Evolutionary conservation across 179 eudicot genomes (phyloP), one percentile per base, ranked within the genome.

Genomic region (Carnegiea gigantea): DNA sequence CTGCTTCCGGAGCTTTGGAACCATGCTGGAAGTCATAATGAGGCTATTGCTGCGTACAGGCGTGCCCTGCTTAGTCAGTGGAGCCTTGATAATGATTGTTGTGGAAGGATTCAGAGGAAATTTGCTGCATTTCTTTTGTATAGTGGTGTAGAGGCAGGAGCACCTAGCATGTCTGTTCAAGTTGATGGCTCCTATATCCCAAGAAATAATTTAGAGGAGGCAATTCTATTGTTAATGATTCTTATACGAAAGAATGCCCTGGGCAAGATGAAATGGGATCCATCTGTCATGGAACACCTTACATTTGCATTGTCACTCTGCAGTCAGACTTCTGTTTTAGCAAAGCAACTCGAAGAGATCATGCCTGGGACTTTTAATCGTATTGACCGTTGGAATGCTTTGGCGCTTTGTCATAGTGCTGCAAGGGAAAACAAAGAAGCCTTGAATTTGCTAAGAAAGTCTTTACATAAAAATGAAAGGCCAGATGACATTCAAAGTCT

Each of bases 1-100:
- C 86, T 88, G 67, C 87, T 88, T 79, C 90, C 90, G 21, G 90
- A 88, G 80, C 88, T 88, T 44, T 86, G 88, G 88, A 85, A 83
- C 76, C 89, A 85, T 44, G 86, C 88, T 70, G 89, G 89, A 70
- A 77, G 60, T 62, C 86, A 85, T 75, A 80, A 79, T 78, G 90
- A 88, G 78, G 88, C 89, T 75, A 85, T 88, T 80, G 80, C 76
- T 80, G 88, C 90, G 33, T 88, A 85, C 74, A 88, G 90, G 76
- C 90, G 89, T 73, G 90, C 90, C 54, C 88, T 88, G n/a, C 90
- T 88, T 49, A 85, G 89, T 85, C 90, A 86, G 62, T 88, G 90
- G 90, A 86, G 83, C 74, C 86, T 88, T 78, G 88, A 88, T 64
- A 88, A 86, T 82, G 90, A 88, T 68, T 81, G 88, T 44, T 88